phyloP scores from a whole-genome alignment of 2,329 filamentous ascomycete genomes.

The Endothia cerciana region DNA sequence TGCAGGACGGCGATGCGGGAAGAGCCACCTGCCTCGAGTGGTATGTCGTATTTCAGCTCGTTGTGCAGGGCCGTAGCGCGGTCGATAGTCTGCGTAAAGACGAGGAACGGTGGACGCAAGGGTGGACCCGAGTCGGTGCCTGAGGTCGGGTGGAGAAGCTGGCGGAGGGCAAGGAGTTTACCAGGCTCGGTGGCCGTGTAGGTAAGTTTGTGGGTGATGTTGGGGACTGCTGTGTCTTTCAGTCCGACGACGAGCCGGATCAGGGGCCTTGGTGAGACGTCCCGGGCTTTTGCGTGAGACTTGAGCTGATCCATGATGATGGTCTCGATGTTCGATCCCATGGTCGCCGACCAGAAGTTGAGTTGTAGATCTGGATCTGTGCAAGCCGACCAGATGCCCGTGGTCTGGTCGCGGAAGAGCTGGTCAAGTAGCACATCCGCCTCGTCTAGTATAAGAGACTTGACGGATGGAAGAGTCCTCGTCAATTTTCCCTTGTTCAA shows the following conservation, averaged over 20 bases:
- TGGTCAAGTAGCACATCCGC: slow-evolving; percentile 92
- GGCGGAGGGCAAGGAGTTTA: slow-evolving; percentile 87
- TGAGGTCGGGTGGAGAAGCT: slow-evolving; percentile 79
- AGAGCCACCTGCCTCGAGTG: slow-evolving; percentile 81
- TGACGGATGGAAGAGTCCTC: slow-evolving; percentile 66
- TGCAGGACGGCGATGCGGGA: slow-evolving; percentile 88
- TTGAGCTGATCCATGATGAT: slow-evolving; percentile 72
- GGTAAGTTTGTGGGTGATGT: slow-evolving; percentile 83
- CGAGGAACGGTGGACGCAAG: slow-evolving; percentile 85
- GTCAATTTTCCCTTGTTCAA: slow-evolving; percentile 52
- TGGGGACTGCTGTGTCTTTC: slow-evolving; percentile 93
- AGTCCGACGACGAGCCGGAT: slow-evolving; percentile 91
- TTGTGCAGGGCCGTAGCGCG: slow-evolving; percentile 85
- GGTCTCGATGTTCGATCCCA: slow-evolving; percentile 89
- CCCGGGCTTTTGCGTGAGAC: slow-evolving; percentile 50
- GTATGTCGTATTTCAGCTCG: slow-evolving; percentile 94
- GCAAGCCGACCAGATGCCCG: slow-evolving; percentile 82
- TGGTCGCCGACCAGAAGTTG: slow-evolving; percentile 94
- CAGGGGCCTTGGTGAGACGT: slow-evolving; percentile 53
- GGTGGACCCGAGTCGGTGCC: slow-evolving; percentile 57
- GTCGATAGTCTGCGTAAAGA: slow-evolving; percentile 96
- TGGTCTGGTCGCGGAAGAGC: slow-evolving; percentile 86
- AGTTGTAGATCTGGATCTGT: slow-evolving; percentile 70
- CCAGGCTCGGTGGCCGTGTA: slow-evolving; percentile 94
- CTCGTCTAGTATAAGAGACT: slow-evolving; percentile 83